phyloP scores from a whole-genome alignment of 2,329 filamentous ascomycete genomes.

The Colletotrichum navitas region DNA sequence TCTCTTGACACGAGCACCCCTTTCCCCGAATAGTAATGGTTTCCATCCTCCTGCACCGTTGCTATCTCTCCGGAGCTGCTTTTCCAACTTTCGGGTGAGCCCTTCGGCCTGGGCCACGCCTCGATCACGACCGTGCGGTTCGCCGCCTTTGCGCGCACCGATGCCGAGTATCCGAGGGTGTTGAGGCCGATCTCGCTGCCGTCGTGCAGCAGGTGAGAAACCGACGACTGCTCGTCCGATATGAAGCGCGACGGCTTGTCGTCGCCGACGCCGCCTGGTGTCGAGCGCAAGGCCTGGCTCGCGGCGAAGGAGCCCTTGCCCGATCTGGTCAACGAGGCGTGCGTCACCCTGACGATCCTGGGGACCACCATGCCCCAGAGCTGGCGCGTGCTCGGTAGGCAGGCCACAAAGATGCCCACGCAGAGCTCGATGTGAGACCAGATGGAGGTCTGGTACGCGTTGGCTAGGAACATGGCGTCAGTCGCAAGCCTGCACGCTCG shows the following conservation, averaged over 20 bases:
- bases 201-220: slow-evolving; percentile 24
- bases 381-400: slow-evolving; percentile 35
- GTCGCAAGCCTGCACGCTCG: background rate
- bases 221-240: slow-evolving; percentile 33
- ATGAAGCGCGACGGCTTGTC: background rate
- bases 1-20: background rate
- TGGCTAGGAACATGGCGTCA: background rate
- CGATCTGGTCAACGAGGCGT: slow-evolving; percentile 9
- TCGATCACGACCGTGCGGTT: background rate
- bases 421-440: slow-evolving; percentile 36
- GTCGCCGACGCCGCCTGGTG: background rate
- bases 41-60: background rate
- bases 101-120: background rate
- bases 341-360: slow-evolving; percentile 33
- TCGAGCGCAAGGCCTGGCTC: slow-evolving; percentile 18
- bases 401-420: slow-evolving; percentile 32
- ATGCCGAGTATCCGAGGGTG: slow-evolving; percentile 1
- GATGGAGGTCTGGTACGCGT: slow-evolving; percentile 25
- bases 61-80: background rate
- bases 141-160: background rate
- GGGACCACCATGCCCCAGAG: slow-evolving; percentile 30
- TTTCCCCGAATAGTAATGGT: background rate
- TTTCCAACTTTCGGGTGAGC: background rate
- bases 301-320: slow-evolving; percentile 13
- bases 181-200: slow-evolving; percentile 18